Conservation (phyloP, 2,329 filamentous ascomycete species). For the Paradendryphiella salina region DNA sequence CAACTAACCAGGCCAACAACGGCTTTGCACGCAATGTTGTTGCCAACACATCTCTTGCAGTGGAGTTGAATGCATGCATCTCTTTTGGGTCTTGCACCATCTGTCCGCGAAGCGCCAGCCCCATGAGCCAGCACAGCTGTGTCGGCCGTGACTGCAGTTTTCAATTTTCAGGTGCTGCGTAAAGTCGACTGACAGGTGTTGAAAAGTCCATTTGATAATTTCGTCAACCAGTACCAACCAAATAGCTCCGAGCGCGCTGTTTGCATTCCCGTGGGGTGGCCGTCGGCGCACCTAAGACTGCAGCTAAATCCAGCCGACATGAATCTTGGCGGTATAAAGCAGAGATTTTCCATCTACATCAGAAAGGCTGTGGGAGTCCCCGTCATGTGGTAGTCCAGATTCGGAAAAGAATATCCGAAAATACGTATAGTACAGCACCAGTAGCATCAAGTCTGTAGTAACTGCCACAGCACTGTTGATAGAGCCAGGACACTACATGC, state of each 20-base stretch:
- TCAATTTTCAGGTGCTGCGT: neutral
- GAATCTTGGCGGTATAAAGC: neutral
- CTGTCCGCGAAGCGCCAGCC: neutral
- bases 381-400: too few species aligned
- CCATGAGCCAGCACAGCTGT: neutral
- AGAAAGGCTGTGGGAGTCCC: too few species aligned
- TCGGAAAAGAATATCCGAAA: too few species aligned
- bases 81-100: neutral
- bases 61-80: neutral
- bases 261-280: neutral
- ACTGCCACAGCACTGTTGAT: neutral
- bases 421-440: too few species aligned
- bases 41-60: neutral
- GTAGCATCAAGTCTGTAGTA: neutral
- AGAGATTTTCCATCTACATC: neutral
- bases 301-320: neutral
- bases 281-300: neutral
- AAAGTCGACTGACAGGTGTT: too few species aligned
- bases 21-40: neutral
- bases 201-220: too few species aligned
- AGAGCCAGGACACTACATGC: neutral
- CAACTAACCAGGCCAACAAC: neutral
- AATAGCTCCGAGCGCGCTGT: too few species aligned
- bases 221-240: too few species aligned
- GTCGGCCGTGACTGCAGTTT: neutral